Evolutionary conservation across 495 filamentous ascomycete genomes (phyloP).

Genomic region (Daldinia caldariorum): DNA sequence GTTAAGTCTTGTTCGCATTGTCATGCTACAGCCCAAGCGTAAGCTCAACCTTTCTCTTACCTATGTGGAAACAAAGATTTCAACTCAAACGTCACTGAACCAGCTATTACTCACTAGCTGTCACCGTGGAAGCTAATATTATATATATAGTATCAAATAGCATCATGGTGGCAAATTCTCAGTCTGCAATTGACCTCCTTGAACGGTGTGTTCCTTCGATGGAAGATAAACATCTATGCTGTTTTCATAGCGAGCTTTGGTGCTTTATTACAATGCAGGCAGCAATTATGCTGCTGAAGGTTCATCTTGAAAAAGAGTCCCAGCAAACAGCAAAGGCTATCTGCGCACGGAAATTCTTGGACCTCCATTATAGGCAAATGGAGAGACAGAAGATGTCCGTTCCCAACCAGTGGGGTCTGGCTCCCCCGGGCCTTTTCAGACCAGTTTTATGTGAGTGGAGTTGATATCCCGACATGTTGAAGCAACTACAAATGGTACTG

Average conservation of each 20-base stretch:
- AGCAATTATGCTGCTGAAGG: slow-evolving; percentile 54
- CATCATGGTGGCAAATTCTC: slow-evolving; percentile 57
- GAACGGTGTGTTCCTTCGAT: slow-evolving; percentile 56
- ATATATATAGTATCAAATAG: slow-evolving; percentile 46
- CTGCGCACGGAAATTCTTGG: slow-evolving; percentile 53
- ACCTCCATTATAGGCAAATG: slow-evolving; percentile 50
- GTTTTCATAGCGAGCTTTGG: slow-evolving; percentile 59
- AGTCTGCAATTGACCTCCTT: slow-evolving; percentile 55
- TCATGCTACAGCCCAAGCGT: slow-evolving; percentile 56
- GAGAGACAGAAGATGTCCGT: slow-evolving; percentile 18
- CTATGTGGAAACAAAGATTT: neutral
- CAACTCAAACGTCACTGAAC: neutral
- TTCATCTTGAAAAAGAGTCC: slow-evolving; percentile 53
- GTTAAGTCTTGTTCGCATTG: slow-evolving; percentile 56
- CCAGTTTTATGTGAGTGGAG: slow-evolving; percentile 10
- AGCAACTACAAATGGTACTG: neutral
- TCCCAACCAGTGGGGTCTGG: neutral
- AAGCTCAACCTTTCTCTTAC: neutral
- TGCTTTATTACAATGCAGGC: slow-evolving; percentile 58
- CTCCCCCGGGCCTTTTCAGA: neutral
- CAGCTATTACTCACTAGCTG: neutral
- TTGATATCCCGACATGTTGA: neutral
- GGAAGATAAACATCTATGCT: slow-evolving; percentile 57
- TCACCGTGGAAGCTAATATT: slow-evolving; percentile 9
- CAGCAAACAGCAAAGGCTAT: slow-evolving; percentile 52